Evolutionary conservation across 306 rosid species (phyloP), one percentile per base, ranked within the genome.

Genomic region (Prosopis cineraria): DNA sequence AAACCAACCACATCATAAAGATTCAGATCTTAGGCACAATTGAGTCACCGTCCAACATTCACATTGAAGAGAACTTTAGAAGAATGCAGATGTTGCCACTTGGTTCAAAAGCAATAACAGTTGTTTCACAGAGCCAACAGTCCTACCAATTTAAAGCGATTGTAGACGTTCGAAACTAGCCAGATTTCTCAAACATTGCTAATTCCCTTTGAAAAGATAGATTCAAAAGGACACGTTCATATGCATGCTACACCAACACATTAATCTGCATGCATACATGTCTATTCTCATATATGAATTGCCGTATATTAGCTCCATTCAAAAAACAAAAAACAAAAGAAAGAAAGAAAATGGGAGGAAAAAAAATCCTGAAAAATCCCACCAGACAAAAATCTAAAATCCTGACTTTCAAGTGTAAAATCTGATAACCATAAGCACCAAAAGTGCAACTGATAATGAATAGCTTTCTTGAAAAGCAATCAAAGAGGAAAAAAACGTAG

Each of bases 371-470:
- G 20, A 53, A 50, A n/a, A 22, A n/a, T 53, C 11, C 30, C 8
- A 53, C 22, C 22, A 0, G 68, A 52, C 30, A 50, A 36, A 63
- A 75, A 50, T 47, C 25, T 33, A 70, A 70, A 70, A 62, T 39
- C 56, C 19, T 41, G 41, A 7, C 29, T 55, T 44, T 39, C 76
- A 58, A 27, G 36, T 13, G 10, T 20, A 27, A 17, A 34, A 62
- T 45, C 22, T 14, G 41, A 67, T 40, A 27, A 72, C 19, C 39
- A 67, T 59, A 40, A 67, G 17, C 85, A 70, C 29, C 41, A 63
- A 43, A 62, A 41, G 22, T 56, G 40, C 37, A 13, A 31, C 36
- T 44, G 36, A 43, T 64, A 6, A 52, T 52, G 59, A 40, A 81
- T 70, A 58, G 64, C 45, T 63, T 76, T 75, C 10, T 50, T 0